Evolutionary conservation across 2,329 filamentous ascomycete species (phyloP).

Genomic region (Zymoseptoria crescenta): DNA sequence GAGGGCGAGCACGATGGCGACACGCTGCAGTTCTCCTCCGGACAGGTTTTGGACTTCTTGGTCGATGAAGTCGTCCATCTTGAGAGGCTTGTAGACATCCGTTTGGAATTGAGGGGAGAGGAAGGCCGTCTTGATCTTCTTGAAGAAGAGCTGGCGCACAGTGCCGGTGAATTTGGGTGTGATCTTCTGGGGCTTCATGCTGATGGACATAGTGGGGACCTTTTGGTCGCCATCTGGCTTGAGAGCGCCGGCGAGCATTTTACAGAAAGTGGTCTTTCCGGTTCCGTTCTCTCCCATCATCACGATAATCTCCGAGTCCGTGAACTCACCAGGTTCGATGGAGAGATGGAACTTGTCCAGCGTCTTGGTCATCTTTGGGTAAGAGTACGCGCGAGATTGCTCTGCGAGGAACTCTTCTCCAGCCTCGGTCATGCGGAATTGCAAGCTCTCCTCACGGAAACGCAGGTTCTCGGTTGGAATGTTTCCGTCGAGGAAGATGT

Average conservation of each 20-base stretch:
- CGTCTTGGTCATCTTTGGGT: slow-evolving; percentile 88
- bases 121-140: slow-evolving; percentile 98
- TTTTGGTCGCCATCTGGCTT: slow-evolving; percentile 75
- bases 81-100: slow-evolving; percentile 98
- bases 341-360: slow-evolving; percentile 78
- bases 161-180: slow-evolving; percentile 97
- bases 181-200: slow-evolving; percentile 99
- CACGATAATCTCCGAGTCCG: slow-evolving; percentile 96
- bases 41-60: slow-evolving; percentile 99
- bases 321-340: slow-evolving; percentile 79
- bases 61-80: slow-evolving; percentile 98
- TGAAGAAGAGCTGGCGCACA: slow-evolving; percentile 97
- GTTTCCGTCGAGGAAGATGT: slow-evolving; percentile 96
- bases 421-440: slow-evolving; percentile 87
- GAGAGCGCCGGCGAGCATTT: slow-evolving; percentile 83
- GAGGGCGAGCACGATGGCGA: slow-evolving; percentile 93
- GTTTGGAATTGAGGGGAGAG: slow-evolving; percentile 97
- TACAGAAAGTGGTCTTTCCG: slow-evolving; percentile 98
- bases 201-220: slow-evolving; percentile 91
- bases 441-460: slow-evolving; percentile 93
- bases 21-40: slow-evolving; percentile 98
- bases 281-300: slow-evolving; percentile 99
- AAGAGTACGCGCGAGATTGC: slow-evolving; percentile 75
- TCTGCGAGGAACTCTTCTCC: slow-evolving; percentile 82
- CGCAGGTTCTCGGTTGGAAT: slow-evolving; percentile 97